Evolutionary conservation across 1,284 basidiomycete genomes (phyloP).

Genomic region (Leccinum subrobustum): DNA sequence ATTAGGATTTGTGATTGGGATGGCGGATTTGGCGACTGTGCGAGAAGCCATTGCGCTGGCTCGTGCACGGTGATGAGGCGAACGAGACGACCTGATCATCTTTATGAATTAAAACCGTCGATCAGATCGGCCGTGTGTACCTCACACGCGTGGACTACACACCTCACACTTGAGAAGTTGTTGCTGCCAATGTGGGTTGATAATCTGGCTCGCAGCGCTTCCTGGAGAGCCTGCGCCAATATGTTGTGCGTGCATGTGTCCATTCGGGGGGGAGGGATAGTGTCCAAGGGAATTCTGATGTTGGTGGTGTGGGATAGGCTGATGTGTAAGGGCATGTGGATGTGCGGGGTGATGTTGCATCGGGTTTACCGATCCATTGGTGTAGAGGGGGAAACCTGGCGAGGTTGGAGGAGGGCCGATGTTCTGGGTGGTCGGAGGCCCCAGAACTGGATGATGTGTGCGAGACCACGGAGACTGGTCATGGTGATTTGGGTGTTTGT

Average conservation of each 20-base stretch:
- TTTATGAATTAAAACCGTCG: slow-evolving; percentile 33
- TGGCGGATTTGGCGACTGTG: slow-evolving; percentile 74
- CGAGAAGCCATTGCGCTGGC: slow-evolving; percentile 79
- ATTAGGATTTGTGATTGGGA: slow-evolving; percentile 83
- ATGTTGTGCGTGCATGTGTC: slow-evolving; percentile 55
- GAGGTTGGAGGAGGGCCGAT: slow-evolving; percentile 63
- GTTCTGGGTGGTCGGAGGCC: slow-evolving; percentile 52
- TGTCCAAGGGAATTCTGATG: slow-evolving; percentile 76
- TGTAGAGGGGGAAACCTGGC: slow-evolving; percentile 69
- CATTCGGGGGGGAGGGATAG: slow-evolving; percentile 67
- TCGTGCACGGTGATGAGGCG: slow-evolving; percentile 77
- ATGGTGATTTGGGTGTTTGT: slow-evolving; percentile 68
- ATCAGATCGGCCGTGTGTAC: slow-evolving; percentile 18
- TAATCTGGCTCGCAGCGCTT: slow-evolving; percentile 54
- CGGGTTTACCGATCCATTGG: slow-evolving; percentile 57
- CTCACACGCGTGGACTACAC: slow-evolving; percentile 29
- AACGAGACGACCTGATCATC: slow-evolving; percentile 74
- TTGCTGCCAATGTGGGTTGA: slow-evolving; percentile 76
- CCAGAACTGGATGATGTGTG: slow-evolving; percentile 58
- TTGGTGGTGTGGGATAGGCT: slow-evolving; percentile 64
- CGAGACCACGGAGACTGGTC: slow-evolving; percentile 71
- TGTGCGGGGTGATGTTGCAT: slow-evolving; percentile 62
- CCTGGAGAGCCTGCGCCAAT: slow-evolving; percentile 68
- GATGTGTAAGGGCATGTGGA: slow-evolving; percentile 47
- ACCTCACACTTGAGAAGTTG: slow-evolving; percentile 82